phyloP scores from a whole-genome alignment of 2,329 filamentous ascomycete genomes.

The Hypoxylon sp. region DNA sequence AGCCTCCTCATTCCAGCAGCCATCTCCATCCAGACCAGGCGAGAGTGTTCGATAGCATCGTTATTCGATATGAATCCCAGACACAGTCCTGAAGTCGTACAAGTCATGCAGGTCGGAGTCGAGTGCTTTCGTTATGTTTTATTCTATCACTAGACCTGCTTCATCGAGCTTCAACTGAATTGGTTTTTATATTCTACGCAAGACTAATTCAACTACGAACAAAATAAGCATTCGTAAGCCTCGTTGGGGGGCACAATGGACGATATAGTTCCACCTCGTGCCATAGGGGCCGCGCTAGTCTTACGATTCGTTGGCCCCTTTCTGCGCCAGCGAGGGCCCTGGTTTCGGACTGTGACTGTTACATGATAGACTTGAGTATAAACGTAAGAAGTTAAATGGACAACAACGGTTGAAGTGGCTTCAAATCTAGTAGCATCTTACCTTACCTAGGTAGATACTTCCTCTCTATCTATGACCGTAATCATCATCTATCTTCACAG shows the following conservation, averaged over 20 bases:
- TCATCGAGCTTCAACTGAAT: background rate
- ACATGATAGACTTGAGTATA: background rate
- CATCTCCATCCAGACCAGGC: background rate
- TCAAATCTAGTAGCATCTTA: too few relatives aligned
- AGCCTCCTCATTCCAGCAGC: background rate
- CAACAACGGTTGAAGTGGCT: too few relatives aligned
- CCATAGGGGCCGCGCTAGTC: slow-evolving; percentile 25
- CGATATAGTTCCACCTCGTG: slow-evolving; percentile 34
- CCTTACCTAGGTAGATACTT: too few relatives aligned
- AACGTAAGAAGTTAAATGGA: too few relatives aligned
- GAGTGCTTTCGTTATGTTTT: background rate
- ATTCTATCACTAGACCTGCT: background rate
- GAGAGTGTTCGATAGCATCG: background rate
- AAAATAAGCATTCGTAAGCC: slow-evolving; percentile 10
- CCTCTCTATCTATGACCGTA: too few relatives aligned
- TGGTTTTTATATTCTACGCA: slow-evolving; percentile 13
- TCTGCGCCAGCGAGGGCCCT: slow-evolving; percentile 11
- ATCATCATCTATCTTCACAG: too few relatives aligned
- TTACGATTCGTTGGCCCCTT: slow-evolving; percentile 31
- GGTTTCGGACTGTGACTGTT: slow-evolving; percentile 1
- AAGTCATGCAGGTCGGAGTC: background rate
- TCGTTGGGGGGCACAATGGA: background rate
- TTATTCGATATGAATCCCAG: background rate
- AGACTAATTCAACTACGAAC: background rate
- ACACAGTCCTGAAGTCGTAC: background rate